These are phyloP conservation scores for Keqinozyma sinolaborantium DNA, from an alignment of 1,139 yeast genomes.

Conservation along the genomic window DNA sequence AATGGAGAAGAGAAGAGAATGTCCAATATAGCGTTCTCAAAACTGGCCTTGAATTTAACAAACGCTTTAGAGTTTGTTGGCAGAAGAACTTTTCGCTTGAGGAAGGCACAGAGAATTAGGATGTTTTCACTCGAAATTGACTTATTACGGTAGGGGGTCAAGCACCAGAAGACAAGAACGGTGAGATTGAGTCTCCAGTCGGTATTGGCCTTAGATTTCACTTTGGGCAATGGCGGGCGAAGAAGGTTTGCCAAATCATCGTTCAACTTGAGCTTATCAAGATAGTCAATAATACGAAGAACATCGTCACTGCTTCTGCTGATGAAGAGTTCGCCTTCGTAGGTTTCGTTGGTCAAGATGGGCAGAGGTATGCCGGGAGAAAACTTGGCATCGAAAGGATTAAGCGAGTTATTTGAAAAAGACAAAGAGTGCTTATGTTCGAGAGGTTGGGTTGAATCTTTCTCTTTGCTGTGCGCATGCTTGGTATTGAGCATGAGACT, in stretches of 20 bases:
- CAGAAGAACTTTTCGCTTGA: slow-evolving; percentile 30
- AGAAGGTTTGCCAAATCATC: slow-evolving; percentile 27
- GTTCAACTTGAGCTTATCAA: slow-evolving; percentile 30
- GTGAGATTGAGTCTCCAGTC: slow-evolving; percentile 42
- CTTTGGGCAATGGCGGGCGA: slow-evolving; percentile 18
- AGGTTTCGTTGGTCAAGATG: not conserved
- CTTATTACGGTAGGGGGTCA: slow-evolving; percentile 35
- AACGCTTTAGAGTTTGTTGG: slow-evolving; percentile 18
- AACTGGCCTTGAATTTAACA: slow-evolving; percentile 32
- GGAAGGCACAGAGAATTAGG: slow-evolving; percentile 35
- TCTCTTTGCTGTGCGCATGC: slow-evolving; percentile 7
- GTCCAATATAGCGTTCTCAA: slow-evolving; percentile 49
- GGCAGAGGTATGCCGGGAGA: not conserved
- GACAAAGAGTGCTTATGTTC: not conserved
- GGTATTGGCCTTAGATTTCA: slow-evolving; percentile 5
- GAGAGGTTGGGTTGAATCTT: not conserved
- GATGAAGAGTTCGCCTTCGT: slow-evolving; percentile 15
- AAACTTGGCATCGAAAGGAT: not conserved
- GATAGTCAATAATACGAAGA: slow-evolving; percentile 26
- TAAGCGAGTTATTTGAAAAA: slow-evolving; percentile 1
- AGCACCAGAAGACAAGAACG: slow-evolving; percentile 46
- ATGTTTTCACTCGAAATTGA: slow-evolving; percentile 28
- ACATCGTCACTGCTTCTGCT: slow-evolving; percentile 32
- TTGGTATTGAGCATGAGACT: slow-evolving; percentile 56
- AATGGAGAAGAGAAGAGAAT: slow-evolving; percentile 27